Conservation (phyloP, 768 basidiomycete species). For the Suillus subluteus region DNA sequence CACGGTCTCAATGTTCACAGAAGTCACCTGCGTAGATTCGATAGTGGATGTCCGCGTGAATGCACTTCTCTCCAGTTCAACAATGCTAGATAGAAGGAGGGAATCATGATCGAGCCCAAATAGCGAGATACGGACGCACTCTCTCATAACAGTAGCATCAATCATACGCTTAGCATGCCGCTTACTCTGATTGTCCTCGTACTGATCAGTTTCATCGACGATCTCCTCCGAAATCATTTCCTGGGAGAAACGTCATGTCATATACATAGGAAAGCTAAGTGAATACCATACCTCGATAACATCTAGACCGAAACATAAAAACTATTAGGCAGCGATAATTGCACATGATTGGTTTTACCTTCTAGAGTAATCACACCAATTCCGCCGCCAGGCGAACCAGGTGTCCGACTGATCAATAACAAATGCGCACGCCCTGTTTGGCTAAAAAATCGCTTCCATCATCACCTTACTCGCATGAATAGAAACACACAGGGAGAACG, state of each 20-base stretch:
- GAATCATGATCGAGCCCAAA: background rate
- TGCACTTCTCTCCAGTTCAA: slow-evolving; percentile 49
- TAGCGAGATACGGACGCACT: slow-evolving; percentile 44
- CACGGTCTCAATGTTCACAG: background rate
- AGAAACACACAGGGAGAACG: slow-evolving; percentile 20
- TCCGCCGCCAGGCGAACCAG: slow-evolving; percentile 83
- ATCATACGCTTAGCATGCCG: slow-evolving; percentile 69
- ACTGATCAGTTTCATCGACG: slow-evolving; percentile 92
- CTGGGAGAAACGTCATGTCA: slow-evolving; percentile 38
- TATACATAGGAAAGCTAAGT: background rate
- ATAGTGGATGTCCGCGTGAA: slow-evolving; percentile 28
- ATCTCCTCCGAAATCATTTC: slow-evolving; percentile 99
- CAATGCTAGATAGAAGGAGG: slow-evolving; percentile 44
- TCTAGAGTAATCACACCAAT: slow-evolving; percentile 92
- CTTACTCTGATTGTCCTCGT: slow-evolving; percentile 85
- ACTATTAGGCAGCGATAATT: slow-evolving; percentile 8
- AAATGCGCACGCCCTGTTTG: slow-evolving; percentile 96
- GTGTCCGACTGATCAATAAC: slow-evolving; percentile 83
- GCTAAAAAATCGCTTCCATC: slow-evolving; percentile 39
- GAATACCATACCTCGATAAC: slow-evolving; percentile 62
- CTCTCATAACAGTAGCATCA: slow-evolving; percentile 77
- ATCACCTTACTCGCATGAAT: background rate
- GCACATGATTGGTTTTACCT: slow-evolving; percentile 46
- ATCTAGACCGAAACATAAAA: slow-evolving; percentile 42
- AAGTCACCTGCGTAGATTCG: slow-evolving; percentile 35